Evolutionary conservation across 495 filamentous ascomycete species (phyloP), one percentile per base, ranked within the genome.

Genomic region (Podospora comata): DNA sequence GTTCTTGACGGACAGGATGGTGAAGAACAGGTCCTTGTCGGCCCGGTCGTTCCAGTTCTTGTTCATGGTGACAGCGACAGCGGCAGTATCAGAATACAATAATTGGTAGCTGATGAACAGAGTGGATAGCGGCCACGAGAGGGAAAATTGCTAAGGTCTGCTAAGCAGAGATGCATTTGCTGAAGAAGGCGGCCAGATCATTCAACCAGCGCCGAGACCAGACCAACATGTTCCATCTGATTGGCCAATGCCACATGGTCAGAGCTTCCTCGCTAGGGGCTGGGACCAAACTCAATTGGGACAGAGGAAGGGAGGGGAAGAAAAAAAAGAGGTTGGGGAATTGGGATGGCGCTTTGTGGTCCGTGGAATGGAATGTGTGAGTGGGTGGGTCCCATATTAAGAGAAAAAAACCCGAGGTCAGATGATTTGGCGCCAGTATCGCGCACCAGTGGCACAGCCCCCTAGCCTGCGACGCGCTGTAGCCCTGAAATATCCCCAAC

Each of bases 11-110:
- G 79, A 82, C n/a, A 85, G 75, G 59, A 85, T 85, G 64, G 82
- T 84, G 69, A 85, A 85, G 75, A 84, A 85, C 57, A 85, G 78
- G 69, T 85, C 82, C 67, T 83, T 84, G 68, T 85, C 82, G 62
- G 82, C 82, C 65, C 81, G 76, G 72, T 85, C 82, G 65, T 81
- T 82, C 82, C 82, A 85, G 71, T 85, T 85, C 66, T 83, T 85
- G 70, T 83, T 84, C 80, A 82, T 84, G 26, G 67, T 72, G 68
- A 60, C 32, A 19, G 39, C 5, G 57, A 23, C 34, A 56, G 30
- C n/a, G 55, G 23, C 55, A 20, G 55, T 20, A 26, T 15, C 55
- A 58, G 13, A 5, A 20, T 58, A 58, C 28, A 30, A 30, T 32
- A 20, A 54, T 62, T 34, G 60, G 61, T 69, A 65, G 67, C 56